A percentile compares a stretch with the other conserved stretches of the same genome.
Evolutionary conservation across 129 eudicot species (phyloP).

Genomic region (Helianthus annuus): DNA sequence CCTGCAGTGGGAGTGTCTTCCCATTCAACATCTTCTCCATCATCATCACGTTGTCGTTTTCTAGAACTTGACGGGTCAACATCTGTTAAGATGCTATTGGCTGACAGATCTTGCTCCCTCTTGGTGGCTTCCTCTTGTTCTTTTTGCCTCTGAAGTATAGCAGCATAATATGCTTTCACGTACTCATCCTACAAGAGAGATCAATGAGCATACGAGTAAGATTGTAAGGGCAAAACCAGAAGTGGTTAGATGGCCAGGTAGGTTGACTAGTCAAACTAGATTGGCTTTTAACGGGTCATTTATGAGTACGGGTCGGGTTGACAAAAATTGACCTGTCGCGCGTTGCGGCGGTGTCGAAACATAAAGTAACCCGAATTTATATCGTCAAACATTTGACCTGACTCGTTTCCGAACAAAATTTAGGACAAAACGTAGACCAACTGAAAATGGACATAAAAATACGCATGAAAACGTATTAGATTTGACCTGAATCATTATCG

Average conservation of each 20-base stretch:
- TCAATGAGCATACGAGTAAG: not conserved
- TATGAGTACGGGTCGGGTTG: not conserved
- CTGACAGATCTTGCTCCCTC: constrained; percentile 40
- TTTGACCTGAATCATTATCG: too few relatives aligned
- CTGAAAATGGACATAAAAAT: too few relatives aligned
- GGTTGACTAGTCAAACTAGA: not conserved
- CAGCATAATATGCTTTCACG: constrained; percentile 88
- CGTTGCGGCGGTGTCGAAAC: too few relatives aligned
- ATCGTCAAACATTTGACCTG: too few relatives aligned
- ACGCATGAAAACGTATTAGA: too few relatives aligned
- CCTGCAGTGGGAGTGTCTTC: constrained; percentile 73
- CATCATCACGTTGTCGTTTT: constrained; percentile 66
- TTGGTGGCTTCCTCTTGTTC: constrained; percentile 59
- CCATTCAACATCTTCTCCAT: constrained; percentile 66
- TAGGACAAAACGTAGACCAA: too few relatives aligned
- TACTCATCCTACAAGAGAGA: constrained; percentile 59
- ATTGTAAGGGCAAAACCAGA: not conserved
- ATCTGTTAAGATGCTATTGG: constrained; percentile 14
- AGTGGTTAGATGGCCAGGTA: not conserved
- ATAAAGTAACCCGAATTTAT: too few relatives aligned
- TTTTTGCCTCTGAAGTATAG: constrained; percentile 61
- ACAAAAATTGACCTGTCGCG: too few relatives aligned
- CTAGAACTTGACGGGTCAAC: constrained; percentile 41
- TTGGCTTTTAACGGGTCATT: not conserved
- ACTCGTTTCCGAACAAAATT: too few relatives aligned